Percentiles rank a stretch among this genome's conserved stretches.
phyloP scores from a whole-genome alignment of 257 asterid genomes.

The Ilex aquifolium region DNA sequence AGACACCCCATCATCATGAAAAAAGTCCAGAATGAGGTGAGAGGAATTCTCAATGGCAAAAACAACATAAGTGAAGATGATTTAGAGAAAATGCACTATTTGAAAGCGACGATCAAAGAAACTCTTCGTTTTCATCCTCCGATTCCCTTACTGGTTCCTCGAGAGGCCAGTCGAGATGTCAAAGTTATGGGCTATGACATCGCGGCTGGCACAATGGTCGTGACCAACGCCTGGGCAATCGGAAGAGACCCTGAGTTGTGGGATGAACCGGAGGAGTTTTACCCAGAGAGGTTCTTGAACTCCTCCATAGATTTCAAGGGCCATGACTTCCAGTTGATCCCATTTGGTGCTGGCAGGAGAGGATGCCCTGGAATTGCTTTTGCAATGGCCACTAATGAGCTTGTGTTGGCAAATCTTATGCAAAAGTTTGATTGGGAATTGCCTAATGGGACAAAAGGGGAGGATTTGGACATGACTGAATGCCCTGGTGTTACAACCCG shows the following conservation, averaged over 20 bases:
- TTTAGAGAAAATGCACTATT: no score
- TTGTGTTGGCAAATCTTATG: conserved; percentile 33
- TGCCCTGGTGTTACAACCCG: conserved; percentile 18
- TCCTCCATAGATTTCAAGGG: conserved; percentile 26
- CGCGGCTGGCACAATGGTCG: conserved; percentile 8
- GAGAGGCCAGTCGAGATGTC: conserved; percentile 10
- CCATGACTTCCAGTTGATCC: conserved; percentile 31
- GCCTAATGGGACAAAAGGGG: conserved; percentile 17
- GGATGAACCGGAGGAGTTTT: conserved; percentile 25
- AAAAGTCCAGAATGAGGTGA: conserved; percentile 12
- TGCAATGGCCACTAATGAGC: conserved; percentile 15
- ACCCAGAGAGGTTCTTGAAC: conserved; percentile 29
- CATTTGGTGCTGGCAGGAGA: conserved; percentile 47
- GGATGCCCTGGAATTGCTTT: conserved; percentile 15
- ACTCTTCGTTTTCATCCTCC: conserved; percentile 6
- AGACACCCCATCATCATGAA: conserved; percentile 1
- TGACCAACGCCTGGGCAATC: conserved; percentile 28
- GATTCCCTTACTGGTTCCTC: conserved; percentile 11
- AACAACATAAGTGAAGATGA: conserved; percentile 5
- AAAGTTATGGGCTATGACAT: conserved; percentile 15
- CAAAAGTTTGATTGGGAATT: conserved; percentile 33
- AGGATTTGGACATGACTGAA: conserved; percentile 41
- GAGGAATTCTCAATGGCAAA: conserved; percentile 1
- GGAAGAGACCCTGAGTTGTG: conserved; percentile 21
- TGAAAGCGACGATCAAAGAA: no score